These are phyloP conservation scores for Geopyxis carbonaria DNA, from an alignment of 495 filamentous ascomycete genomes.

Conservation along the genomic window DNA sequence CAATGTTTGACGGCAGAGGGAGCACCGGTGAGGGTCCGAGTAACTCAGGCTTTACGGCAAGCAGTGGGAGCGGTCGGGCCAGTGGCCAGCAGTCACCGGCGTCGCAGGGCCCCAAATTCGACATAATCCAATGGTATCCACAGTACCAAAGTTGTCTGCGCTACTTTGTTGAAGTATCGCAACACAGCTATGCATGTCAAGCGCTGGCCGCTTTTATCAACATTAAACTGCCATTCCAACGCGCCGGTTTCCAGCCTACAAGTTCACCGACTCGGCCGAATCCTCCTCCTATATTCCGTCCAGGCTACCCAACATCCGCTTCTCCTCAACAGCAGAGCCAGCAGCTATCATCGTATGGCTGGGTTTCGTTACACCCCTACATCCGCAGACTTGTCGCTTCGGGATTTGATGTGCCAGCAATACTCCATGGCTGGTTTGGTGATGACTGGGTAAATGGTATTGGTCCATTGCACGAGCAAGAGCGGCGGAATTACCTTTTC, in stretches of 20 bases:
- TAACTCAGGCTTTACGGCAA: too few relatives aligned
- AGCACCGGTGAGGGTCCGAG: too few relatives aligned
- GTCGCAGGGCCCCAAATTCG: slow-evolving; percentile 34
- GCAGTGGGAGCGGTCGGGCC: too few relatives aligned
- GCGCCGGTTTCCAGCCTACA: slow-evolving; percentile 25
- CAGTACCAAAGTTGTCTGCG: slow-evolving; percentile 79
- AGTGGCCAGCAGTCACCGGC: too few relatives aligned
- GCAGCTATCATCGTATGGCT: slow-evolving; percentile 25
- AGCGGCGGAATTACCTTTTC: slow-evolving; percentile 87
- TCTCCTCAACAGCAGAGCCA: slow-evolving; percentile 12
- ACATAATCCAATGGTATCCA: slow-evolving; percentile 88
- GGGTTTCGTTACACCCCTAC: slow-evolving; percentile 69
- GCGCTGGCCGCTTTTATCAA: slow-evolving; percentile 85
- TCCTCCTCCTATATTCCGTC: slow-evolving; percentile 8
- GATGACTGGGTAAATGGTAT: slow-evolving; percentile 73
- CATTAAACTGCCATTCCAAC: slow-evolving; percentile 56
- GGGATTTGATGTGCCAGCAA: slow-evolving; percentile 67
- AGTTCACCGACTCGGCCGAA: slow-evolving; percentile 12
- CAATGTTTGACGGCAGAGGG: too few relatives aligned
- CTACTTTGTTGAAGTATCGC: slow-evolving; percentile 86
- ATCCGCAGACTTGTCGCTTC: slow-evolving; percentile 81
- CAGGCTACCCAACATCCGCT: slow-evolving; percentile 16
- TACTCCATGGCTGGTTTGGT: slow-evolving; percentile 88
- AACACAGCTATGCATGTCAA: slow-evolving; percentile 67
- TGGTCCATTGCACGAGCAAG: slow-evolving; percentile 68